Evolutionary conservation across 148 eudicot genomes (phyloP).

Genomic region (Chenopodium berlandieri): DNA sequence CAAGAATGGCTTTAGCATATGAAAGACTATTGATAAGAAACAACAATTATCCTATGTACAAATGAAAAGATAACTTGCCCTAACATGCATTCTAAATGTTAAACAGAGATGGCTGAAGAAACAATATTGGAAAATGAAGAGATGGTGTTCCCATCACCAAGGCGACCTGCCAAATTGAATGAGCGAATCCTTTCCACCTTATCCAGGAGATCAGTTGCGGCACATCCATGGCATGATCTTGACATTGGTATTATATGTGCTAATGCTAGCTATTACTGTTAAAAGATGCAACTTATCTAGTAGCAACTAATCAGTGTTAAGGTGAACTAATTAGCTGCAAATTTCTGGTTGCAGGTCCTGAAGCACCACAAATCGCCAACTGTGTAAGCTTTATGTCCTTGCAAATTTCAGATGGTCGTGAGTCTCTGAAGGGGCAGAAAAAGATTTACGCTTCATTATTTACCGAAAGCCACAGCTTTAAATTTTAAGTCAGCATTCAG

Average conservation of each 20-base stretch:
- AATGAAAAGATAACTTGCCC: neutral
- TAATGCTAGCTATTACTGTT: neutral
- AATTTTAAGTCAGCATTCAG: neutral
- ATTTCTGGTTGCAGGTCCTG: conserved; percentile 50
- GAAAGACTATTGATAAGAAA: neutral
- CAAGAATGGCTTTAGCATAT: neutral
- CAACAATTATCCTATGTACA: neutral
- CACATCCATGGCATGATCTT: conserved; percentile 90
- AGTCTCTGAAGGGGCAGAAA: neutral
- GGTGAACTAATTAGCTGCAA: neutral
- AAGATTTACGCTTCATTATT: neutral
- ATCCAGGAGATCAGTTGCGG: conserved; percentile 67
- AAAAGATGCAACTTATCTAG: neutral
- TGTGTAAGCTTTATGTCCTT: conserved; percentile 39
- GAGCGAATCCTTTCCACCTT: conserved; percentile 67
- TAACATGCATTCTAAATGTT: neutral
- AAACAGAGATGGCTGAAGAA: conserved; percentile 31
- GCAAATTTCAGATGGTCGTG: neutral
- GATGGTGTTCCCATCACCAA: conserved; percentile 22
- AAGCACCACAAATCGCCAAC: conserved; percentile 58
- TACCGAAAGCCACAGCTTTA: neutral
- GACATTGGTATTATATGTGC: conserved; percentile 46
- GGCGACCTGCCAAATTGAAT: conserved; percentile 30
- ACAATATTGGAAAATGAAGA: conserved; percentile 20
- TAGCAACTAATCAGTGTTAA: neutral